Conservation (phyloP, 208 protist genomes). For the Naegleria gruberi region DNA sequence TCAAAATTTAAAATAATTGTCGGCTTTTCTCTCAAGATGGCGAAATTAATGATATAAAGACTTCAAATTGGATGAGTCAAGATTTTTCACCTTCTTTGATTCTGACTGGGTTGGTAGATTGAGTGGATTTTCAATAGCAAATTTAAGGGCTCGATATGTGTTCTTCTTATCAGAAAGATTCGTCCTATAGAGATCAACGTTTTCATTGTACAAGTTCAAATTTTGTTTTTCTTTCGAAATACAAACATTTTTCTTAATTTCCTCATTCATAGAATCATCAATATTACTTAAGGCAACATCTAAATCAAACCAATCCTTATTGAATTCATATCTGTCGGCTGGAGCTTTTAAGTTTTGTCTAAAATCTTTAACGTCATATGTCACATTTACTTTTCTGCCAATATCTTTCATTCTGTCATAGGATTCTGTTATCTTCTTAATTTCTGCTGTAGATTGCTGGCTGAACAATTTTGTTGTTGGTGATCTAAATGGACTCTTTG, state of each 20-base stretch:
- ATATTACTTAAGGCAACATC: not conserved
- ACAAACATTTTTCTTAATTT: not conserved
- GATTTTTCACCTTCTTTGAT: too few relatives aligned
- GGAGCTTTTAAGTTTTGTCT: not conserved
- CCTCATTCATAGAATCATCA: not conserved
- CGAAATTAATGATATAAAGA: too few relatives aligned
- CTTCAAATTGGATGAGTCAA: too few relatives aligned
- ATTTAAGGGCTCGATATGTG: not conserved
- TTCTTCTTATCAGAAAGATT: not conserved
- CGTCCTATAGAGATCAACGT: not conserved
- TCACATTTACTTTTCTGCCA: not conserved
- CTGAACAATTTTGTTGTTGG: not conserved
- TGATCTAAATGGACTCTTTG: not conserved
- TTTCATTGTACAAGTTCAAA: not conserved
- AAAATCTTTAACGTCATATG: not conserved
- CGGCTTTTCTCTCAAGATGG: too few relatives aligned
- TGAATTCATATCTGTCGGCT: not conserved
- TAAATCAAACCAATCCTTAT: slow-evolving; percentile 9
- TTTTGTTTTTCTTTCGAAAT: not conserved
- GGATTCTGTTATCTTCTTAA: not conserved
- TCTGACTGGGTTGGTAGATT: too few relatives aligned
- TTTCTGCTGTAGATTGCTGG: not conserved
- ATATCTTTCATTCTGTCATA: not conserved
- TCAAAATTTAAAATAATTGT: too few relatives aligned
- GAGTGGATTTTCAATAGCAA: slow-evolving; percentile 4